phyloP scores from a whole-genome alignment of 768 basidiomycete species.

The Macrolepiota dolichaula region DNA sequence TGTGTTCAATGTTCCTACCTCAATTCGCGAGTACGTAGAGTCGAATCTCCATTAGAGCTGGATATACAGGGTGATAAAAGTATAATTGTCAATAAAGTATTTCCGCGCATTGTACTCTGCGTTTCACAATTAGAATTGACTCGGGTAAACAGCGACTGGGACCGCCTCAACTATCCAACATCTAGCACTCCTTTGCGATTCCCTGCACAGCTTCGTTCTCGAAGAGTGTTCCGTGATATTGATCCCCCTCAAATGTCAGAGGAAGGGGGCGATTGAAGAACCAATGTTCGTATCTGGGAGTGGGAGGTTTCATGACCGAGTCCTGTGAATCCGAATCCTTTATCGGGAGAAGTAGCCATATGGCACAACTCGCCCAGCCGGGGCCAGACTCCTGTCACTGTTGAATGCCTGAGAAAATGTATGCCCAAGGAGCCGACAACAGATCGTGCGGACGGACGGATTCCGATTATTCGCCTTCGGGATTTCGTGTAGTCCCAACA shows the following conservation, averaged over 20 bases:
- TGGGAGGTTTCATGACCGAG: not conserved
- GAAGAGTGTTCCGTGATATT: not conserved
- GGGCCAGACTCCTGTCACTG: slow-evolving; percentile 8
- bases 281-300: not conserved
- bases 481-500: not conserved
- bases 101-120: not conserved
- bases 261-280: not conserved
- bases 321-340: slow-evolving; percentile 1
- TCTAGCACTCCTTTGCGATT: not conserved
- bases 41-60: not conserved
- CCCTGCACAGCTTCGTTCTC: slow-evolving; percentile 5
- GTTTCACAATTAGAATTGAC: not conserved
- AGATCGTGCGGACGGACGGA: slow-evolving; percentile 9
- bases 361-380: not conserved
- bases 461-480: slow-evolving; percentile 16
- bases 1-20: not conserved
- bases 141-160: not conserved
- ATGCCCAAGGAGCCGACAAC: slow-evolving; percentile 15
- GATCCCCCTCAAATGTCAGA: slow-evolving; percentile 1
- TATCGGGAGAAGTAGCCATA: slow-evolving; percentile 1
- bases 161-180: not conserved
- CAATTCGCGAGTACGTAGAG: not conserved
- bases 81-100: not conserved
- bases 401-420: not conserved
- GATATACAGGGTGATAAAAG: not conserved